Base-by-base conservation (phyloP, 768 basidiomycete species). In the Kwoniella sp. region DNA sequence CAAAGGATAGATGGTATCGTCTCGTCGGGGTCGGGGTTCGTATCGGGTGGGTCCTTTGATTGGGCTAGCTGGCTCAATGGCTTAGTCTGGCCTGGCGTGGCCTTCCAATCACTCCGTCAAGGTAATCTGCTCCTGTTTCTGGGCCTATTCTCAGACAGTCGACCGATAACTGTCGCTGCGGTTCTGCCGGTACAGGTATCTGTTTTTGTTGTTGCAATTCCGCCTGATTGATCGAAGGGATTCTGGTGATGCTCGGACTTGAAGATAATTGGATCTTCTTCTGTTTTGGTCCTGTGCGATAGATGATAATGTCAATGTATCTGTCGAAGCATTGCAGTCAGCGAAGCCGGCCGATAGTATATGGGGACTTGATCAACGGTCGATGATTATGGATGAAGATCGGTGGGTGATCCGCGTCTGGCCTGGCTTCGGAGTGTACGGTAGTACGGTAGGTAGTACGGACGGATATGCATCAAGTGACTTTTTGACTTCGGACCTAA, bases 391-490 rank as follows among this genome's bases (percentile, higher is more conserved):
- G 5, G 34, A 37, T 37, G 7, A 37, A 37, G 5, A 37, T 5
- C 13, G 13, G 9, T 45, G 11, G n/a, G 41, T 45, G 41, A 45
- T 45, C 41, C 41, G 41, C 15, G 8, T 45, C 9, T 17, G 41
- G 11, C 9, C 41, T 4, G 4, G 20, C 41, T 7, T 3, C 9
- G 8, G 41, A 34, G 13, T 34, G 34, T 34, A 34, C 34, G 34
- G 34, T 34, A 34, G 7, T n/a, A n/a, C n/a, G n/a, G n/a, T n/a
- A n/a, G n/a, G n/a, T 5, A 34, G 34, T 34, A 45, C 41, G 17
- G 41, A 45, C 41, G 41, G 41, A 45, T 45, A 45, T 45, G 41
- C 41, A 45, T 45, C 41, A 45, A 45, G 41, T 45, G 41, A 45
- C 41, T 17, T 34, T 5, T 34, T 17, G 41, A 45, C 41, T 45